Conservation (phyloP, 192 early-diverging fungal genomes). For the Umbelopsis isabellina region DNA sequence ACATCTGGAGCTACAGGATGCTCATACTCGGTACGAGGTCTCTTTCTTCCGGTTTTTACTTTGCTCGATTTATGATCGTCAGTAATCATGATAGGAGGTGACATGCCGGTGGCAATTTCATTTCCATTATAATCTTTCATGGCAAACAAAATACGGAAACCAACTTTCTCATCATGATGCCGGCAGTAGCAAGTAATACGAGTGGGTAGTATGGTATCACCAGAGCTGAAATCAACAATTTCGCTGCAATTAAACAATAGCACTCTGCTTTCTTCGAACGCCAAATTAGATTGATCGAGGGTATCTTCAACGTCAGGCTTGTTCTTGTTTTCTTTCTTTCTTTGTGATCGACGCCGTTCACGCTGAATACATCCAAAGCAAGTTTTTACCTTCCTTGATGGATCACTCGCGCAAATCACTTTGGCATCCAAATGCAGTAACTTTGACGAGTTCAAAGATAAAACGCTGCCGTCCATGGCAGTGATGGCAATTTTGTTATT, state of each 20-base stretch:
- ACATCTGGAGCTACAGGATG: slow-evolving; percentile 12
- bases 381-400: slow-evolving; percentile 73
- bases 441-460: slow-evolving; percentile 14
- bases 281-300: slow-evolving; percentile 65
- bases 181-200: slow-evolving; percentile 97
- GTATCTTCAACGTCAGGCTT: slow-evolving; percentile 22
- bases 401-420: slow-evolving; percentile 87
- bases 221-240: slow-evolving; percentile 85
- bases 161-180: slow-evolving; percentile 92
- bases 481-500: slow-evolving; percentile 14
- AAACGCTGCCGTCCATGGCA: slow-evolving; percentile 33
- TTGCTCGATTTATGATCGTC: slow-evolving; percentile 95
- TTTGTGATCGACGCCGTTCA: slow-evolving; percentile 73
- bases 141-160: slow-evolving; percentile 89
- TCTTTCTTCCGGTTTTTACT: slow-evolving; percentile 46
- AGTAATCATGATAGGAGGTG: slow-evolving; percentile 95
- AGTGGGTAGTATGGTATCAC: slow-evolving; percentile 90
- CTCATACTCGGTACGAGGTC: slow-evolving; percentile 41
- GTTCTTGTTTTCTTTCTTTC: slow-evolving; percentile 56
- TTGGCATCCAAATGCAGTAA: slow-evolving; percentile 76
- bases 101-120: slow-evolving; percentile 82
- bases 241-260: slow-evolving; percentile 90
- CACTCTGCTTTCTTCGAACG: slow-evolving; percentile 77
- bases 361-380: slow-evolving; percentile 85
- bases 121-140: slow-evolving; percentile 71